Base-by-base conservation (phyloP, 2,329 filamentous ascomycete species). In the Periconia sp. region DNA sequence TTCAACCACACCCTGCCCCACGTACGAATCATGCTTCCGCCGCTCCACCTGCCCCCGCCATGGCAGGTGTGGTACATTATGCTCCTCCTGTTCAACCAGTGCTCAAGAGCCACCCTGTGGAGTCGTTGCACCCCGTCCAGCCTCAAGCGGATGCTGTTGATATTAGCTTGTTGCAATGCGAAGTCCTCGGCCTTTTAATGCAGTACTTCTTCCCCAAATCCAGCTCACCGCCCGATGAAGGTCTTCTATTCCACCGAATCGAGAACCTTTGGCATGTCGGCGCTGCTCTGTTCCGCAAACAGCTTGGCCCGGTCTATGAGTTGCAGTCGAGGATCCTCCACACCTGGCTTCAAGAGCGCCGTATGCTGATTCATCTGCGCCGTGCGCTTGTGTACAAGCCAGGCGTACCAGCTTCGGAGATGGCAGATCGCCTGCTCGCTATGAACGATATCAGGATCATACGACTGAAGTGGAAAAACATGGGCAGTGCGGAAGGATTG, bases 401-500 rank as follows among this genome's bases (percentile, higher is more conserved):
- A 5, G 66, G 66, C 10, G 56, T 69, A 9, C 57, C 51, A 2
- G 59, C 62, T 18, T 47, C 63, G 2, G 69, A 64, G 20, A 60
- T 71, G 14, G 62, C 69, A 15, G 70, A 71, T 33, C 64, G 69
- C 1, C 56, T 72, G 1, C 53, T 72, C 1, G 69, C 69, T 0
- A 68, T 72, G 62, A 72, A 72, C 45, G 70, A 72, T 41, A 58
- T 72, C 9, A 59, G 70, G 18, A 60, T 68, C 7, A 66, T 72
- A 62, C 54, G 68, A 13, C 50, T 72, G 27, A 72, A 70, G 54
- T 73, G 70, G 70, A 73, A 71, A 57, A 68, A 68, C 17, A 71
- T 73, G 69, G 70, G 66, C 42, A 60, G 59, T 2, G 56, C 66
- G 6, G 67, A 70, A 14, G 67, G 69, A 1, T 41, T 66, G 37